A percentile compares a stretch with the other conserved stretches of the same genome.
phyloP scores from a whole-genome alignment of 2,329 filamentous ascomycete genomes.

The Aquanectria penicillioides region DNA sequence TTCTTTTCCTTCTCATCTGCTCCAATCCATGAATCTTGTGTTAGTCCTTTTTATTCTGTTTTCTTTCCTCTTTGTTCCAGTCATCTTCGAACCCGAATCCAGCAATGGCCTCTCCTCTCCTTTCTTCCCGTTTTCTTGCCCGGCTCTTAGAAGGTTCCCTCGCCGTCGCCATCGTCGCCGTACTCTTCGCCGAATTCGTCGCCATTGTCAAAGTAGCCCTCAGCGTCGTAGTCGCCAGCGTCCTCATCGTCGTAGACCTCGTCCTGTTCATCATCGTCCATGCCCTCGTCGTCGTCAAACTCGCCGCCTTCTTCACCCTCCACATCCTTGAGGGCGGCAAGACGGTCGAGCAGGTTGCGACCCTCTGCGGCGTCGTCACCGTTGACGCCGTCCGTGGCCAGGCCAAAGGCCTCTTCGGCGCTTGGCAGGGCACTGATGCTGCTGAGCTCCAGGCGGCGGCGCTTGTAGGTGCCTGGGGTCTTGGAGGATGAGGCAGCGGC shows the following conservation, averaged over 20 bases:
- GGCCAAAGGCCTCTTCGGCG: slow-evolving; percentile 61
- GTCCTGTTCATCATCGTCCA: slow-evolving; percentile 58
- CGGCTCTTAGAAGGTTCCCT: slow-evolving; percentile 54
- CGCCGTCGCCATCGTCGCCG: slow-evolving; percentile 62
- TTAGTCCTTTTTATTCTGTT: too few species aligned
- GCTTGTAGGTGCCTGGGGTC: slow-evolving; percentile 53
- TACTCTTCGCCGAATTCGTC: slow-evolving; percentile 64
- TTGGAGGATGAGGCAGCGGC: slow-evolving; percentile 48
- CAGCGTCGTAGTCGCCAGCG: slow-evolving; percentile 69
- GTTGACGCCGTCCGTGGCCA: slow-evolving; percentile 39
- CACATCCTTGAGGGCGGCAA: slow-evolving; percentile 60
- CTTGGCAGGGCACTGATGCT: slow-evolving; percentile 59
- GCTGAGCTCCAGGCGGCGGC: slow-evolving; percentile 55
- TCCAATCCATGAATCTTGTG: too few species aligned
- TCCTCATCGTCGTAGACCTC: slow-evolving; percentile 67
- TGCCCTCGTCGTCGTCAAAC: slow-evolving; percentile 61
- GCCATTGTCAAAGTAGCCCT: slow-evolving; percentile 68
- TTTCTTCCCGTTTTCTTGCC: too few species aligned
- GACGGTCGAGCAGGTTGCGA: slow-evolving; percentile 54
- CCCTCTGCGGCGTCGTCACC: slow-evolving; percentile 42
- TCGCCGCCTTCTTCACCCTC: slow-evolving; percentile 60
- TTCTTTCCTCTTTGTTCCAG: not conserved
- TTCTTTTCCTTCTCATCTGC: slow-evolving; percentile 1
- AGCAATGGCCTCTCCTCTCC: not conserved
- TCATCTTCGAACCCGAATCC: not conserved